Percentiles rank a stretch among this genome's conserved stretches.
Evolutionary conservation across 176 grass and related monocot genomes (phyloP).

Genomic region (Miscanthus lutarioriparius): DNA sequence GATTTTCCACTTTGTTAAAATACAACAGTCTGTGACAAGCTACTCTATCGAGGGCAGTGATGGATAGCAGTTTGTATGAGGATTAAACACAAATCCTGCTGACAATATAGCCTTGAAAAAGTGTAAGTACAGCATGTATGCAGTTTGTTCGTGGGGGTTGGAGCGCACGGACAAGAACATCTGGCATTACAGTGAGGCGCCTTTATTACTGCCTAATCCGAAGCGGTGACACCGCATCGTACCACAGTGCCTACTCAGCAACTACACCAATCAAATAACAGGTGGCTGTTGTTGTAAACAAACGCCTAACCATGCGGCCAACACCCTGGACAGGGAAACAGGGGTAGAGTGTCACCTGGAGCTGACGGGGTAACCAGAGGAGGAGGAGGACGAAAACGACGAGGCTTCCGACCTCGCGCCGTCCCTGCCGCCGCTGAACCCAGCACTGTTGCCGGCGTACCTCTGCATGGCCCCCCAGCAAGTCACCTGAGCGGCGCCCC

Average conservation of each 20-base stretch:
- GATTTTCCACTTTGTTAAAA: too few relatives aligned
- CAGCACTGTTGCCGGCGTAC: slow-evolving; percentile 62
- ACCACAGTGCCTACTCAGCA: too few relatives aligned
- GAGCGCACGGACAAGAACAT: not conserved
- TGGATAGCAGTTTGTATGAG: not conserved
- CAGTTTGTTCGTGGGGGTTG: not conserved
- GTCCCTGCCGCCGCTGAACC: slow-evolving; percentile 51
- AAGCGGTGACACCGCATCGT: too few relatives aligned
- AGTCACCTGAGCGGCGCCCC: slow-evolving; percentile 51
- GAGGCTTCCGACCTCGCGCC: slow-evolving; percentile 55
- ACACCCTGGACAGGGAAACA: not conserved
- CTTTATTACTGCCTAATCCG: not conserved
- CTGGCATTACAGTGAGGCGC: not conserved
- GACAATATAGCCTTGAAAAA: not conserved
- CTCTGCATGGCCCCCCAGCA: slow-evolving; percentile 80
- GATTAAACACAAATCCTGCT: too few relatives aligned
- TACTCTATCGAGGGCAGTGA: not conserved
- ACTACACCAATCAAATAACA: not conserved
- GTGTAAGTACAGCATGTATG: not conserved
- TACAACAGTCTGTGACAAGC: not conserved
- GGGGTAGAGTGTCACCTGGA: slow-evolving; percentile 52
- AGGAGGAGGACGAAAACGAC: slow-evolving; percentile 48
- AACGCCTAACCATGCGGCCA: not conserved
- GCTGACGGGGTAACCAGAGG: slow-evolving; percentile 61
- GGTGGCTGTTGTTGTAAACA: too few relatives aligned